Evolutionary conservation across 2,329 filamentous ascomycete species (phyloP).

Genomic region (Phyllosticta ampelicida): DNA sequence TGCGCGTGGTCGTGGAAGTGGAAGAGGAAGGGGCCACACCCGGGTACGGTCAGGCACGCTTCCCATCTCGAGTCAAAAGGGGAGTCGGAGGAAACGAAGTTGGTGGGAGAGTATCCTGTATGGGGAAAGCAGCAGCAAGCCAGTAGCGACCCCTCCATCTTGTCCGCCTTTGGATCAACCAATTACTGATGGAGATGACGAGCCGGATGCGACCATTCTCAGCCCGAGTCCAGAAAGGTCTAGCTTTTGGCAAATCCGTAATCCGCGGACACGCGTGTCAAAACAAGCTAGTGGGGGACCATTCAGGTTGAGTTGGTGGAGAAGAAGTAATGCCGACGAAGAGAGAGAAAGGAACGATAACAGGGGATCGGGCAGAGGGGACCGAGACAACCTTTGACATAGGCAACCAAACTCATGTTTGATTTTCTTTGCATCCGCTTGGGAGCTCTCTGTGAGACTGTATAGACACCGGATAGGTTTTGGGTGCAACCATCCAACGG

Average conservation of each 20-base stretch:
- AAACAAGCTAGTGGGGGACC: constrained; percentile 4
- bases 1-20: constrained; percentile 1
- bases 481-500: background rate
- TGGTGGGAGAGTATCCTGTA: constrained; percentile 2
- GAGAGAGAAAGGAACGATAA: background rate
- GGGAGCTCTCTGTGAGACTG: background rate
- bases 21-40: background rate
- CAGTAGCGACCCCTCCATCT: background rate
- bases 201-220: constrained; percentile 1
- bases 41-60: constrained; percentile 2
- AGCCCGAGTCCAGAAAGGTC: constrained; percentile 6
- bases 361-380: background rate
- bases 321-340: background rate
- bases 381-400: background rate
- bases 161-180: background rate
- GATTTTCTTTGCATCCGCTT: background rate
- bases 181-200: constrained; percentile 1
- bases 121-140: background rate
- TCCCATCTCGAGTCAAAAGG: background rate
- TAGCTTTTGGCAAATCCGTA: background rate
- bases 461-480: constrained; percentile 1
- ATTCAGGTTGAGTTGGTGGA: constrained; percentile 9
- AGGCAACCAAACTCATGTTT: background rate
- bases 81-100: background rate
- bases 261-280: background rate